Evolutionary conservation across 352 stramenopile genomes (phyloP), one percentile per base, ranked within the genome.

Genomic region (Pythium aphanidermatum): DNA sequence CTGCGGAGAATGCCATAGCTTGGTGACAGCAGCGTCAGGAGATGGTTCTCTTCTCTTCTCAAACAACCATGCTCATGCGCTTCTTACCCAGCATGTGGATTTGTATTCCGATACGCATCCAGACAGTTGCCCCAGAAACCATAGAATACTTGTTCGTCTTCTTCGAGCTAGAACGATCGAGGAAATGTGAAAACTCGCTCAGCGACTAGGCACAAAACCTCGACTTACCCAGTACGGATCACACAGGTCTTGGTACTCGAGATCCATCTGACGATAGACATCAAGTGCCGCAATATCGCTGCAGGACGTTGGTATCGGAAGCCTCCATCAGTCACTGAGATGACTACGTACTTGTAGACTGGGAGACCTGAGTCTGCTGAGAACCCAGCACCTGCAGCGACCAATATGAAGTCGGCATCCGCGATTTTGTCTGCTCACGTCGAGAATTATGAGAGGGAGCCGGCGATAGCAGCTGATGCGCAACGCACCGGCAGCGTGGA

Each of bases 41-140:
- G 2, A 52, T 16, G 35, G 12, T 12, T 32, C 9, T 11, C 23
- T 19, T 5, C 38, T 51, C 65, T 11, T 27, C 3, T n/a, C 5
- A 16, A 34, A 28, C 5, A 4, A 26, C 5, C 21, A 14, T 33
- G 31, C 5, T 17, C 20, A 11, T 58, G 42, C 16, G 58, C 47
- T 16, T 48, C 51, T 57, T 74, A 90, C 34, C 88, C 88, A 27
- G 54, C 48, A 60, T 97, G 89, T 17, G 85, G 77, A 33, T 64
- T 47, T 0, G 86, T 74, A 43, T 88, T 70, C 21, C 84, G 64
- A 51, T 97, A 97, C 13, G 76, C 62, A 57, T 96, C 92, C 33
- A 83, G 68, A 46, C 83, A 97, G 40, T 70, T 77, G 23, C 85
- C 85, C 89, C 89, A 97, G 58, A 97, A 97, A 8, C 85, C 86